phyloP scores from a whole-genome alignment of 2,329 filamentous ascomycete genomes.

The Lachnellula arida region DNA sequence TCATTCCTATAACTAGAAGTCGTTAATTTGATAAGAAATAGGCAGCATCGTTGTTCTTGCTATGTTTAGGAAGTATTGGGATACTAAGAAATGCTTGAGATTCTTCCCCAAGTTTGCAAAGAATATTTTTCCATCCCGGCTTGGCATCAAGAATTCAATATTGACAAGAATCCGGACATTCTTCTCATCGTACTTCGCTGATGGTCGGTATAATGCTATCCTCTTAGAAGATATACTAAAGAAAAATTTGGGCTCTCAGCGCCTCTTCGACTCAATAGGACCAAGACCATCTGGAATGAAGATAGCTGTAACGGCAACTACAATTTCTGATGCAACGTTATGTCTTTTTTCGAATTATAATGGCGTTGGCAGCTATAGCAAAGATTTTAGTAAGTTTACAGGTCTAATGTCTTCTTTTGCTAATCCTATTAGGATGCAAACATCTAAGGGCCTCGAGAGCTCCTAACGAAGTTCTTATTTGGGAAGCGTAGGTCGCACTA shows the following conservation, averaged over 20 bases:
- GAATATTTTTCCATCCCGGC: constrained; percentile 14
- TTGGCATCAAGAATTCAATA: background rate
- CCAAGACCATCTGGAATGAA: constrained; percentile 17
- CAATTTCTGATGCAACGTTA: constrained; percentile 10
- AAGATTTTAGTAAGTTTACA: constrained; percentile 12
- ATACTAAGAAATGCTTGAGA: constrained; percentile 15
- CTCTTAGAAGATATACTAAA: constrained; percentile 19
- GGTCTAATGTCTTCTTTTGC: constrained; percentile 11
- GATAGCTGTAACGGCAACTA: constrained; percentile 19
- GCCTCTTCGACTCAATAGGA: constrained; percentile 20
- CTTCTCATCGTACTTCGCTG: constrained; percentile 16
- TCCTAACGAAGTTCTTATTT: background rate
- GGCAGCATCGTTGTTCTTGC: constrained; percentile 17
- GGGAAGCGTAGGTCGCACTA: no score
- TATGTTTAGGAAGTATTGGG: constrained; percentile 12
- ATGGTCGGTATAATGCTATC: constrained; percentile 18
- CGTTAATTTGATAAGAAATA: constrained; percentile 2
- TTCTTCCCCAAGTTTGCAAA: constrained; percentile 16
- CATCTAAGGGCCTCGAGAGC: constrained; percentile 1
- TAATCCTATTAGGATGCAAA: constrained; percentile 15
- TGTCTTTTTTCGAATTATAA: constrained; percentile 27
- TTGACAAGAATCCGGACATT: constrained; percentile 1
- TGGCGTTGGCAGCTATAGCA: constrained; percentile 10
- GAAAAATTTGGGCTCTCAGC: constrained; percentile 17
- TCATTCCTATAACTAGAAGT: background rate